Conservation (phyloP, 2,329 filamentous ascomycete genomes). For the Ophiostoma quercus region DNA sequence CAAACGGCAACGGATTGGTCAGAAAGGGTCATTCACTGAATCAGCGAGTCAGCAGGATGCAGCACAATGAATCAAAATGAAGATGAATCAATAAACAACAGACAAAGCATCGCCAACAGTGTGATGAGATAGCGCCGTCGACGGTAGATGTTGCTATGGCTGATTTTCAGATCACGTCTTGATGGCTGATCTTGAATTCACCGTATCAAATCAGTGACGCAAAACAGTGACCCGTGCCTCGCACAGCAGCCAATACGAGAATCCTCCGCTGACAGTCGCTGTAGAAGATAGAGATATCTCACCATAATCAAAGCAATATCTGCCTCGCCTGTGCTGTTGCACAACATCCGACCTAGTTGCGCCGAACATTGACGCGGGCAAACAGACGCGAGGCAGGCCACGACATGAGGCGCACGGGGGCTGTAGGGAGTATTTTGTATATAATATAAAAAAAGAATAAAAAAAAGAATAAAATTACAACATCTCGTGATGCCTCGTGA, state of each 20-base stretch:
- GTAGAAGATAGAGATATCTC: not conserved
- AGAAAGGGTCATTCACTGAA: not conserved
- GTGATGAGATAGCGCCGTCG: not conserved
- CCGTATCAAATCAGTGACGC: not conserved
- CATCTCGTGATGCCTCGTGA: slow-evolving; percentile 24
- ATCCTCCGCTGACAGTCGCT: not conserved
- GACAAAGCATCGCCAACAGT: not conserved
- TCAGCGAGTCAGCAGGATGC: not conserved
- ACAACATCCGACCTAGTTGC: slow-evolving; percentile 12
- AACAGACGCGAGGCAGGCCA: slow-evolving; percentile 11
- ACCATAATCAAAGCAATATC: not conserved
- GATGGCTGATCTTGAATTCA: no score
- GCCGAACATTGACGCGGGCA: slow-evolving; percentile 10
- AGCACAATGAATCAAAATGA: not conserved
- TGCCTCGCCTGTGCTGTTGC: slow-evolving; percentile 15
- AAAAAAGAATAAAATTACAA: not conserved
- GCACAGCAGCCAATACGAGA: not conserved
- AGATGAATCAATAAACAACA: not conserved
- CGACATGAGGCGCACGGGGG: slow-evolving; percentile 4
- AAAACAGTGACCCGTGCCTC: not conserved
- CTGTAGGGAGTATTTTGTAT: not conserved
- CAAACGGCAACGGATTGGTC: not conserved
- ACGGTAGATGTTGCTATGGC: not conserved
- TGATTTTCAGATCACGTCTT: no score
- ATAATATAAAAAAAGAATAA: not conserved